Evolutionary conservation across 164 flowering plant species (phyloP), one percentile per base, ranked within the genome.

Genomic region (Vitis rotundifolia): DNA sequence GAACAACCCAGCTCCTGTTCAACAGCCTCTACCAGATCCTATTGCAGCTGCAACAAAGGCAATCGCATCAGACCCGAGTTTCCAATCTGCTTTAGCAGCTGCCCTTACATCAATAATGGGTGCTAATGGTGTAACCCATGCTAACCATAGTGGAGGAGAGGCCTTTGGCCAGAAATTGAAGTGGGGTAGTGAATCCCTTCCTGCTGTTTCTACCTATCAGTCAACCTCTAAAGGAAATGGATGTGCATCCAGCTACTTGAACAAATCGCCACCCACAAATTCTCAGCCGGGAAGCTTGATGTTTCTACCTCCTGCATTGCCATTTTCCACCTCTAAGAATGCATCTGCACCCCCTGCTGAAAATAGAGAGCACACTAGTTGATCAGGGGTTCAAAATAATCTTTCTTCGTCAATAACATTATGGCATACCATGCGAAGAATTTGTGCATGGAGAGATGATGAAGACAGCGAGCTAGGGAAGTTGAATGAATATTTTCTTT

Each of bases 1-100:
- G 51, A 73, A 55, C 56, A 75, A 72, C 51, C 28, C 48, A 19
- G 59, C 47, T 59, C 68, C 78, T 37, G 63, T 73, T 3, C 73
- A 67, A 8, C 72, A 58, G n/a, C 28, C 49, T 44, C 59, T 54
- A 8, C 60, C 70, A 14, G 91, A 85, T 1, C 70, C 85, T 0
- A 77, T 94, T 61, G 91, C 87, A 0, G 97, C 97, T 2, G 94
- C 97, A 5, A 89, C 93, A 0, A 94, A 91, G 77, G 98, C 87
- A 4, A 84, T 94, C 64, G 84, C 97, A 12, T 80, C 94, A 0
- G 92, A 94, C 79, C 97, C 98, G 1, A 89, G 76, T 75, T 92
- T 94, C 71, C 90, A 86, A 51, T 84, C 97, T 0, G 99, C 88
- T 10, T 67, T 94, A 60, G 93, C 82, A 8, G 87, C 90, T 8